Evolutionary conservation across 306 rosid species (phyloP).

Genomic region (Aeschynomene evenia): DNA sequence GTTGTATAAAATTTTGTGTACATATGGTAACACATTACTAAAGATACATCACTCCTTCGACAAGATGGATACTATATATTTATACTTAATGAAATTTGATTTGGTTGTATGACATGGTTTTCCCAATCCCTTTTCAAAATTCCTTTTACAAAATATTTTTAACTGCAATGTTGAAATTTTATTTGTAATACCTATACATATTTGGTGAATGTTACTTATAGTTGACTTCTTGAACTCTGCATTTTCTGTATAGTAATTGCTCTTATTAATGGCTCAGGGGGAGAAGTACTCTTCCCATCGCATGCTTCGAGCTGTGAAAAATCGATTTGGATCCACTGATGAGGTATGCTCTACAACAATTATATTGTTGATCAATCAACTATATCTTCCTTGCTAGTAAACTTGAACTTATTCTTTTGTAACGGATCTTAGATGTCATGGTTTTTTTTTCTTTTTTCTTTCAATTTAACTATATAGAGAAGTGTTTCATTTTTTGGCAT

Average conservation of each 20-base stretch:
- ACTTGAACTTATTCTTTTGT: background rate
- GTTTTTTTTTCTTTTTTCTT: background rate
- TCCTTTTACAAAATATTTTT: background rate
- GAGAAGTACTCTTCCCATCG: conserved; percentile 85
- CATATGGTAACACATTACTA: background rate
- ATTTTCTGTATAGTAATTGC: conserved; percentile 26
- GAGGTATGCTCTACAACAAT: conserved; percentile 57
- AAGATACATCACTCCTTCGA: background rate
- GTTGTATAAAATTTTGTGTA: background rate
- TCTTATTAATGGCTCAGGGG: conserved; percentile 52
- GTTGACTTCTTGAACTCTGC: conserved; percentile 16
- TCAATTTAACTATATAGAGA: background rate
- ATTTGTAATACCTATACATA: background rate
- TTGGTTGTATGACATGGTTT: background rate
- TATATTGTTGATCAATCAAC: background rate
- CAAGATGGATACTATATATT: background rate
- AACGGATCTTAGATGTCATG: conserved; percentile 1
- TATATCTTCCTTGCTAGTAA: conserved; percentile 10
- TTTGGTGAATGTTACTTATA: background rate
- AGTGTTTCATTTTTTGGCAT: background rate
- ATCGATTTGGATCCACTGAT: conserved; percentile 92
- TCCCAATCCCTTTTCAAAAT: conserved; percentile 15
- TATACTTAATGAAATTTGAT: background rate
- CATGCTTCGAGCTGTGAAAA: conserved; percentile 91
- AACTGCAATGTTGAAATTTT: conserved; percentile 22